Evolutionary conservation across 192 early-diverging fungal species (phyloP), one percentile per base, ranked within the genome.

Genomic region (Entomortierella parvispora): DNA sequence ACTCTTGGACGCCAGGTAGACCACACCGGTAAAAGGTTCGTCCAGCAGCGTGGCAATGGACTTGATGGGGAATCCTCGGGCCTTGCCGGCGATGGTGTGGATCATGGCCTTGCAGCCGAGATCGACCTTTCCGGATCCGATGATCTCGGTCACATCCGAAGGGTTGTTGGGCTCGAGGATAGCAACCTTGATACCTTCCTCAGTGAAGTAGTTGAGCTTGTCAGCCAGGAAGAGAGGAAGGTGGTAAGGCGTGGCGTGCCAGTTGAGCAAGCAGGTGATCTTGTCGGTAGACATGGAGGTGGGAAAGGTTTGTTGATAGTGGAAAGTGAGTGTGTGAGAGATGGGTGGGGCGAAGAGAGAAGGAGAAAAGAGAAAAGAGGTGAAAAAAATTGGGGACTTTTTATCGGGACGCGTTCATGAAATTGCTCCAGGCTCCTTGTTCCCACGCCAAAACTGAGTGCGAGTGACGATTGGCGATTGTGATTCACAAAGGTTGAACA

Each of bases 81-180:
- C 87, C 32, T 87, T 88, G 14, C 84, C 89, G 20, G 89, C 89
- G 47, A 90, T 90, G 31, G 89, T 90, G 62, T 90, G 89, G 68
- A 90, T 89, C 87, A 90, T 90, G 33, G 89, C 89, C 68, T 90
- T 90, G 69, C 84, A 86, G 18, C 86, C 89, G 31, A 90, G 66
- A 25, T 90, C 89, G 11, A 83, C 78, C 65, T 86, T 88, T 17
- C 89, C 89, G 0, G 80, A 84, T 18, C 88, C 88, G 49, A 89
- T 89, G 58, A 90, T 84, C 52, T 87, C 88, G 28, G 88, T 90
- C 7, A 90, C 87, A 63, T 89, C 89, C 1, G 85, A 86, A 1
- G 89, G 89, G 57, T 90, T 84, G 59, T 78, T 80, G 37, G 89
- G 89, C 74, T 90, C 89, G 26, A 90, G 81, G 58, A 90, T 85